phyloP scores from a whole-genome alignment of 1,284 basidiomycete genomes.

The Moesziomyces antarcticus region DNA sequence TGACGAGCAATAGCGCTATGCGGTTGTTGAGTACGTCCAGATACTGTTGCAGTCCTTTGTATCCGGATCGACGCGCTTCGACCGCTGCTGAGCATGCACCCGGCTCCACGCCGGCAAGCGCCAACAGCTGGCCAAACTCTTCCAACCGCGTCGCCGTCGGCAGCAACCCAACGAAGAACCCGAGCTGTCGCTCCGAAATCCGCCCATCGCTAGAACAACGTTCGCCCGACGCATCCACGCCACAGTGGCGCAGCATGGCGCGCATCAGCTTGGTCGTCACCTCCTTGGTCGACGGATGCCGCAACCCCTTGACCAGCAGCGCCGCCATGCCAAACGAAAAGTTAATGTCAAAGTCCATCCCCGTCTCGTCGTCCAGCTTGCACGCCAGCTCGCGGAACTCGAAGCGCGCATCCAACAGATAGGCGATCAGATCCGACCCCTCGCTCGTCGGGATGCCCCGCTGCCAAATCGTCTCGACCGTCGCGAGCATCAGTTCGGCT shows the following conservation, averaged over 20 bases:
- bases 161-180: constrained; percentile 60
- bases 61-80: constrained; percentile 37
- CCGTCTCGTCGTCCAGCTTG: constrained; percentile 61
- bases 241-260: constrained; percentile 50
- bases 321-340: constrained; percentile 63
- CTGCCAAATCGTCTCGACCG: constrained; percentile 52
- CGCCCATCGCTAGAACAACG: constrained; percentile 35
- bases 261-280: constrained; percentile 56
- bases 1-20: constrained; percentile 57
- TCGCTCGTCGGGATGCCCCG: constrained; percentile 46
- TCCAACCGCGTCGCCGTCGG: constrained; percentile 56
- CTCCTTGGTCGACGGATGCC: constrained; percentile 58
- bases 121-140: constrained; percentile 56
- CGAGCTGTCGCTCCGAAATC: constrained; percentile 53
- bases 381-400: constrained; percentile 60
- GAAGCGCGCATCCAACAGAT: constrained; percentile 56
- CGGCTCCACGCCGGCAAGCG: constrained; percentile 48
- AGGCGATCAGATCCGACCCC: constrained; percentile 48
- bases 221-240: constrained; percentile 45
- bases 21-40: constrained; percentile 58
- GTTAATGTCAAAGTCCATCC: constrained; percentile 65
- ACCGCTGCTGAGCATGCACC: constrained; percentile 38
- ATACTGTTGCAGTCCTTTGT: constrained; percentile 48
- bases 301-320: constrained; percentile 60
- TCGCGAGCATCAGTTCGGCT: constrained; percentile 56